Conservation (phyloP, 257 asterid genomes). For the Datura wrightii region DNA sequence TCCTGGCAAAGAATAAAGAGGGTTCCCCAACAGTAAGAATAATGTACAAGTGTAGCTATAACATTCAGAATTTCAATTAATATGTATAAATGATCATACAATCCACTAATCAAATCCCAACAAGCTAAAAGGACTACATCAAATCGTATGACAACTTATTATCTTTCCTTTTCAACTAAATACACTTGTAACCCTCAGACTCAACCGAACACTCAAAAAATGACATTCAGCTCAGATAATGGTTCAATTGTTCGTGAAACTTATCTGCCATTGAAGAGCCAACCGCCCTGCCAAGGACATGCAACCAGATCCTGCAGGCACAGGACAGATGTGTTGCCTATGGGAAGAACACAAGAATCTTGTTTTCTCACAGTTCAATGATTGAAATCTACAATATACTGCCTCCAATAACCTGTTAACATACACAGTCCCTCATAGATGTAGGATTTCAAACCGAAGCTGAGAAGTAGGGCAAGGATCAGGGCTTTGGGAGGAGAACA, state of each 20-base stretch:
- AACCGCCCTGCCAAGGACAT: background rate
- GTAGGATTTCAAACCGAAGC: conserved; percentile 12
- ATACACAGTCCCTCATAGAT: background rate
- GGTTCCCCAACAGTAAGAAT: background rate
- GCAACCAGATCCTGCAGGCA: background rate
- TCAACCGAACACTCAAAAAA: background rate
- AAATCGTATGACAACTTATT: background rate
- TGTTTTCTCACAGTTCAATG: conserved; percentile 8
- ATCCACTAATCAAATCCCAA: conserved; percentile 3
- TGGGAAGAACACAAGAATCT: background rate
- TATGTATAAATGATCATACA: background rate
- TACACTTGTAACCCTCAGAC: background rate
- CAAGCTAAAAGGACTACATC: background rate
- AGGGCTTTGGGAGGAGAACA: conserved; percentile 23
- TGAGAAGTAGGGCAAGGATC: conserved; percentile 17
- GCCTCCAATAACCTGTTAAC: conserved; percentile 20
- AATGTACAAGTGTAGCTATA: background rate
- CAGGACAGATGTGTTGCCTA: background rate
- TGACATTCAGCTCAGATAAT: conserved; percentile 20
- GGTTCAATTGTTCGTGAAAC: conserved; percentile 21
- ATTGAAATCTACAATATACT: background rate
- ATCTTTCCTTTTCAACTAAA: background rate
- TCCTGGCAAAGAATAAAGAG: background rate
- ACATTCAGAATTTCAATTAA: background rate
- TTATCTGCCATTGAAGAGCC: conserved; percentile 28